A percentile compares a stretch with the other conserved stretches of the same genome.
These are phyloP conservation scores for Blepharisma stoltei DNA, from an alignment of 73 alveolate genomes.

Conservation along the genomic window DNA sequence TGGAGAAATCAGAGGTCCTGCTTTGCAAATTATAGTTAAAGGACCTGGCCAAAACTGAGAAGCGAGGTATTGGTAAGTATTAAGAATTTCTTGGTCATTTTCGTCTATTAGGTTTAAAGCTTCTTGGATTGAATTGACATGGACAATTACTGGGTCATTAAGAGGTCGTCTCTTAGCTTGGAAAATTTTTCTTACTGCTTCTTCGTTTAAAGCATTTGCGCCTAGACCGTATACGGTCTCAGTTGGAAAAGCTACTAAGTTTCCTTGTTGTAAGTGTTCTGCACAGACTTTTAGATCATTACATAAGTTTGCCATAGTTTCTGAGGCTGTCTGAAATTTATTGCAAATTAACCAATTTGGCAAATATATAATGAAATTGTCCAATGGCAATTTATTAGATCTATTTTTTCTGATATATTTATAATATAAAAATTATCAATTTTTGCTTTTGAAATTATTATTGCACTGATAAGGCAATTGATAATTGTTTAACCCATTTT, in stretches of 20 bases:
- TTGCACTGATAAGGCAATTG: too few species aligned
- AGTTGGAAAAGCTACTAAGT: conserved; percentile 93
- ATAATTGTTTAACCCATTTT: too few species aligned
- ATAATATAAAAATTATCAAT: too few species aligned
- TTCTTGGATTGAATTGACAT: conserved; percentile 67
- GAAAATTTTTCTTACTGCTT: conserved; percentile 85
- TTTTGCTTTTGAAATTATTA: too few species aligned
- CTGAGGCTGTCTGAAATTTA: not conserved
- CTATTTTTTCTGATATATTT: too few species aligned
- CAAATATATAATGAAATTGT: too few species aligned
- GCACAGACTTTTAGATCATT: conserved; percentile 17
- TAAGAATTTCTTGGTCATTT: conserved; percentile 44
- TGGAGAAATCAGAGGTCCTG: conserved; percentile 63
- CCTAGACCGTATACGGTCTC: conserved; percentile 98
- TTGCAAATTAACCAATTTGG: not conserved
- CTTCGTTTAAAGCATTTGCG: conserved; percentile 92
- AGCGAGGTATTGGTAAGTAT: conserved; percentile 58
- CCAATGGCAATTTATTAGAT: too few species aligned
- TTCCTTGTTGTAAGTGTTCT: conserved; percentile 50
- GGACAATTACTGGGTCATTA: conserved; percentile 94
- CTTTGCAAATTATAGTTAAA: conserved; percentile 78
- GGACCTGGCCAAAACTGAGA: conserved; percentile 98
- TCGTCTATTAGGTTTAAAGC: conserved; percentile 45
- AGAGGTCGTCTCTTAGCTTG: conserved; percentile 88
- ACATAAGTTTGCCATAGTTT: conserved; percentile 6